Evolutionary conservation across 139 green algal genomes (phyloP).

Genomic region (Chlamydomonas urium): DNA sequence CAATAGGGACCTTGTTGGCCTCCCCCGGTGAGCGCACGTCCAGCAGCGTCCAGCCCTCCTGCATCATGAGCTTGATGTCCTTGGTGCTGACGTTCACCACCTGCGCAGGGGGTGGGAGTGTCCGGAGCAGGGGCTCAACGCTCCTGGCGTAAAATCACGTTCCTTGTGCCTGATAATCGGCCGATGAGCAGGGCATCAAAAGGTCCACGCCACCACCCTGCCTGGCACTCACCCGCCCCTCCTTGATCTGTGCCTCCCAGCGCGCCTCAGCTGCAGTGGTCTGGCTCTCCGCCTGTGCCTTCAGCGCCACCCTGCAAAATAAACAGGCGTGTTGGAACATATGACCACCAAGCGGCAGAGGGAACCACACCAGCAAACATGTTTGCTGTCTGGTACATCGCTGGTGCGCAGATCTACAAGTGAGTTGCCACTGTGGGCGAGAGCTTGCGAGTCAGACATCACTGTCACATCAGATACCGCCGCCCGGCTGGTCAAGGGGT

Average conservation of each 20-base stretch:
- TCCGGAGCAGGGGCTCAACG: neutral
- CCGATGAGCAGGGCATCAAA: neutral
- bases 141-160: neutral
- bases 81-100: conserved; percentile 57
- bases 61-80: conserved; percentile 42
- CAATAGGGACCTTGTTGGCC: conserved; percentile 50
- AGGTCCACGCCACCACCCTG: neutral
- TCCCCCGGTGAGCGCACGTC: conserved; percentile 79
- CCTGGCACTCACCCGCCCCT: conserved; percentile 5
- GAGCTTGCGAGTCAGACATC: no score
- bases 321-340: no score
- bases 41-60: conserved; percentile 82
- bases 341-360: no score
- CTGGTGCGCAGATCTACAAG: no score
- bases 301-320: no score
- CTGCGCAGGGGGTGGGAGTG: neutral
- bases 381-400: no score
- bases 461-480: no score
- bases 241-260: conserved; percentile 12
- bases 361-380: no score
- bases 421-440: no score
- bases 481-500: no score
- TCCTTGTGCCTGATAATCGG: neutral
- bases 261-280: conserved; percentile 1
- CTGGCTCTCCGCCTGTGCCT: no score